Evolutionary conservation across 2,329 filamentous ascomycete species (phyloP).

Genomic region (Fusarium sterilihyphosum): DNA sequence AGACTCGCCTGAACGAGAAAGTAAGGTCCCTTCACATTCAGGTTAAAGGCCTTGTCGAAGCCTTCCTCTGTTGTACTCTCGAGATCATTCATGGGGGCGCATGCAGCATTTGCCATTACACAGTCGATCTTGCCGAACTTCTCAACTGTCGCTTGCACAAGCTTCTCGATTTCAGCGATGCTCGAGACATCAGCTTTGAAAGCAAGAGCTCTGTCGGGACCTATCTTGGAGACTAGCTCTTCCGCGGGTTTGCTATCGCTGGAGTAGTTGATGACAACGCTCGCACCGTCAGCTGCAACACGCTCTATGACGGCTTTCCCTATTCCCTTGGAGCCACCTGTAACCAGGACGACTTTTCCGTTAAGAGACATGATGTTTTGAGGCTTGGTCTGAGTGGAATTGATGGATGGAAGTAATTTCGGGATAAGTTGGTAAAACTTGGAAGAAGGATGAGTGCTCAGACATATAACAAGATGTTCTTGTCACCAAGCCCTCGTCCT

Average conservation of each 20-base stretch:
- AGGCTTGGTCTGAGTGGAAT: fast-evolving
- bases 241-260: background rate
- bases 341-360: background rate
- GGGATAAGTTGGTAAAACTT: background rate
- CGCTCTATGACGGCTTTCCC: constrained; percentile 6
- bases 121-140: constrained; percentile 12
- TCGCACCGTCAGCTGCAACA: background rate
- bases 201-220: background rate
- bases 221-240: background rate
- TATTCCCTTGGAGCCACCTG: constrained; percentile 5
- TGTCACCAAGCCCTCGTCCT: too few relatives aligned
- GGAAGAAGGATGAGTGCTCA: too few relatives aligned
- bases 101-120: constrained; percentile 12
- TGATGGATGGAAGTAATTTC: fast-evolving
- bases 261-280: constrained; percentile 8
- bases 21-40: constrained; percentile 4
- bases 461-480: background rate
- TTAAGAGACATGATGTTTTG: background rate
- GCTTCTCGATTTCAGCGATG: background rate
- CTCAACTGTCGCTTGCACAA: background rate
- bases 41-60: background rate
- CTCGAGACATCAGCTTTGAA: background rate
- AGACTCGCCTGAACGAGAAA: background rate
- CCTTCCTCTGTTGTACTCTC: background rate
- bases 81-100: constrained; percentile 6